Conservation (phyloP, 148 eudicot species). For the Rheum nobile region DNA sequence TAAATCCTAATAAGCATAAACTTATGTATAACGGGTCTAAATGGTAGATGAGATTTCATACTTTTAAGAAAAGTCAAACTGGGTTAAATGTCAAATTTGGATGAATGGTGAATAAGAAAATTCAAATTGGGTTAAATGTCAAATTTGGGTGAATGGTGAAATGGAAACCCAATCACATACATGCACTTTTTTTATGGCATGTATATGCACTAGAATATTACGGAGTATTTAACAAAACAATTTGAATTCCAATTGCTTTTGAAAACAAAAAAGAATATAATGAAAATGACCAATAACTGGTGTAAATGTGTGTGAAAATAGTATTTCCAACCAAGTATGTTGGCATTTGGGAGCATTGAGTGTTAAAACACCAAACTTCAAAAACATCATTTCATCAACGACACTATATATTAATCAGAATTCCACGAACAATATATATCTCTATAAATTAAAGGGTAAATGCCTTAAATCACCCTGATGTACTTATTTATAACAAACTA, state of each 20-base stretch:
- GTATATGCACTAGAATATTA: too few species aligned
- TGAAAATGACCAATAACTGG: neutral
- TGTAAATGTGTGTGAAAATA: slow-evolving; percentile 18
- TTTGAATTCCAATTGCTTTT: neutral
- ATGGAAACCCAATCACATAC: neutral
- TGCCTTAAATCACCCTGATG: too few species aligned
- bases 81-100: neutral
- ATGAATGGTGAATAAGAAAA: neutral
- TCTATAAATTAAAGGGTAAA: too few species aligned
- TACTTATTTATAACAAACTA: too few species aligned
- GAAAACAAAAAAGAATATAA: neutral
- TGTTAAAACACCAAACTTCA: slow-evolving; percentile 44
- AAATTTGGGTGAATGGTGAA: slow-evolving; percentile 3
- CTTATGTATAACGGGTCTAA: too few species aligned
- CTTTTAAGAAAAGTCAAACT: neutral
- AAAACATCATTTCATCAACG: slow-evolving; percentile 10
- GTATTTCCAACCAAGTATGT: slow-evolving; percentile 64
- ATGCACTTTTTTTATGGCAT: too few species aligned
- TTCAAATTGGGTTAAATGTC: neutral
- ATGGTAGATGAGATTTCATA: too few species aligned
- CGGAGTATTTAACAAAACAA: neutral
- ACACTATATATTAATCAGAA: neutral
- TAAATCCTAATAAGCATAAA: too few species aligned
- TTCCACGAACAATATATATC: neutral
- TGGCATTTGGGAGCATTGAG: slow-evolving; percentile 48